phyloP scores from a whole-genome alignment of 2,329 filamentous ascomycete species.

The Zasmidium cellare region DNA sequence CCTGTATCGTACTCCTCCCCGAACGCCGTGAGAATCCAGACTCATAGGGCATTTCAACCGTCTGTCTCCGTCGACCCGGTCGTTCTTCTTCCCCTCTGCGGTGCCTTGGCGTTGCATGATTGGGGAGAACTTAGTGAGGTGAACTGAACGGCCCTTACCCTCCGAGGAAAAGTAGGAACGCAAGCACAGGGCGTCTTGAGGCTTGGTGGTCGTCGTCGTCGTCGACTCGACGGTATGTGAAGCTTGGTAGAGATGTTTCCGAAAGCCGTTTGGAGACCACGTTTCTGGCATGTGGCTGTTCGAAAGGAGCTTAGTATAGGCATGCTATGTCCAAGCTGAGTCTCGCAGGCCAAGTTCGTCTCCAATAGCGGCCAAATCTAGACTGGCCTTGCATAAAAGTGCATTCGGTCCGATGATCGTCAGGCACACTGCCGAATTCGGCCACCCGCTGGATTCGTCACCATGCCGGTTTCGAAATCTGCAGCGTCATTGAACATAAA shows the following conservation, averaged over 20 bases:
- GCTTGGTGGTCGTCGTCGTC: too few species aligned
- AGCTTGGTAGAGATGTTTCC: neutral
- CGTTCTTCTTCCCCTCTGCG: neutral
- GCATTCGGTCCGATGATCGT: neutral
- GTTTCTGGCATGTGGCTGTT: neutral
- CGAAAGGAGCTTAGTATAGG: neutral
- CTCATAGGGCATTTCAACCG: neutral
- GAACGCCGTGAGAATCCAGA: neutral
- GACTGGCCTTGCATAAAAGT: too few species aligned
- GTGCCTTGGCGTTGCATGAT: too few species aligned
- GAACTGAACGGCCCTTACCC: too few species aligned
- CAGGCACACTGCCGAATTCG: neutral
- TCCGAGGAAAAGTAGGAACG: too few species aligned
- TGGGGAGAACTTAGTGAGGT: too few species aligned
- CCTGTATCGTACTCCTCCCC: neutral
- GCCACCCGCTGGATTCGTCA: neutral
- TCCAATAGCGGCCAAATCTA: neutral
- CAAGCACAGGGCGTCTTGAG: too few species aligned
- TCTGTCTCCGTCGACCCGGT: neutral
- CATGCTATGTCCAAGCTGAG: neutral
- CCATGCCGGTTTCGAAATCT: neutral
- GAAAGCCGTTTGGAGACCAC: neutral
- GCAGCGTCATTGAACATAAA: neutral
- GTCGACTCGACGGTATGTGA: too few species aligned
- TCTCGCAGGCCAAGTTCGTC: neutral